These are phyloP conservation scores for Tylopilus balloui DNA, from an alignment of 768 basidiomycete genomes.

Conservation along the genomic window DNA sequence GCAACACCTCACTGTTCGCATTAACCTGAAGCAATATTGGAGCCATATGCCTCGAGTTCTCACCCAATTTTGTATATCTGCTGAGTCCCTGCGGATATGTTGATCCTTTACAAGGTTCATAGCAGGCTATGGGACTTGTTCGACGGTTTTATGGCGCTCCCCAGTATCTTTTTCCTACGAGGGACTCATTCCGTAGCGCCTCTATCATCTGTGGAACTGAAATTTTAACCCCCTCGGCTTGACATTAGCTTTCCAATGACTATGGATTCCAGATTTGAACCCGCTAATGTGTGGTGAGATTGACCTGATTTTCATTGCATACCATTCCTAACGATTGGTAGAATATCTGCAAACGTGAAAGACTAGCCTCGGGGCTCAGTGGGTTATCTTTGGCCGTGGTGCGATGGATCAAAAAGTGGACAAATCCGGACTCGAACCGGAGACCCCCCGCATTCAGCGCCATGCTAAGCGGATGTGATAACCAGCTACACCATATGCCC, in stretches of 20 bases:
- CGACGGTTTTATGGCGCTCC: too few relatives aligned
- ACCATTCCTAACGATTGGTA: background rate
- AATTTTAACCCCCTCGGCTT: background rate
- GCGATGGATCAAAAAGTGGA: too few relatives aligned
- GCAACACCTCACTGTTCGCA: constrained; percentile 11
- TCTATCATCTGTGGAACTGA: background rate
- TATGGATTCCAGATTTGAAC: background rate
- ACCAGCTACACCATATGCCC: constrained; percentile 40
- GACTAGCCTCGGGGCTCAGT: too few relatives aligned
- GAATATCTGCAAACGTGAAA: background rate
- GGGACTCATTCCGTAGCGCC: background rate
- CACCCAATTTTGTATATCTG: background rate
- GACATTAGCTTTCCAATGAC: background rate
- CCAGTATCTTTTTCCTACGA: background rate
- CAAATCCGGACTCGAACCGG: constrained; percentile 40
- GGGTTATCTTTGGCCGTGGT: too few relatives aligned
- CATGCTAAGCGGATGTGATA: constrained; percentile 40
- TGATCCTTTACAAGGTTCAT: background rate
- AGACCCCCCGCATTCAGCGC: constrained; percentile 35
- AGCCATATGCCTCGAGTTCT: background rate
- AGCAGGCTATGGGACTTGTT: background rate
- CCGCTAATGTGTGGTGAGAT: constrained; percentile 3
- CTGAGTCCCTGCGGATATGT: background rate
- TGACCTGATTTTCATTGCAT: background rate
- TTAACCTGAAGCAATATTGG: background rate